Base-by-base conservation (phyloP, 352 stramenopile genomes). In the Phytopythium aichiense region DNA sequence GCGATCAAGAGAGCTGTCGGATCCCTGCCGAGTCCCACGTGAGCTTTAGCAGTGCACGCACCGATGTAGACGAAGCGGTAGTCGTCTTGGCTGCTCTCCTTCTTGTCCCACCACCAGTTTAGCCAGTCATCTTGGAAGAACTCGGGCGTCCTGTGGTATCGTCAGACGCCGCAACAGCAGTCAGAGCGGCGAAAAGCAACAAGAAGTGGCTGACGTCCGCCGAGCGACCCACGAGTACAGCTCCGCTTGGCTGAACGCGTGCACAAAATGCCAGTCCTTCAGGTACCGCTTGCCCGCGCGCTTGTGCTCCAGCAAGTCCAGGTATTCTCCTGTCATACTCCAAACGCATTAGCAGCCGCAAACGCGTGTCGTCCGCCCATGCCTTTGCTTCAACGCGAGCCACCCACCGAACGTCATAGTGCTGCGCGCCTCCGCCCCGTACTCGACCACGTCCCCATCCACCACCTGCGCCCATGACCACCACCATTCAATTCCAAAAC, bases 41-140 rank as follows among this genome's bases (percentile, higher is more conserved):
- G 45, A 30, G n/a, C 22, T 31, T 31, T 4, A 22, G 45, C 11
- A 31, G 11, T 16, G 22, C n/a, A 52, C 46, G 3, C 23, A 89
- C 86, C 97, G 37, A 98, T 89, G 68, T 99, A 99, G 12, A 98
- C 91, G 63, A 99, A 99, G 54, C 92, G 88, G 75, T 98, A 99
- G 70, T 98, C 92, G 52, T 91, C 87, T 37, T 75, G 63, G 48
- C 66, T 75, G 16, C 71, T 69, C 25, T 79, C 72, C 56, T 94
- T 88, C 9, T 71, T 74, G 58, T 94, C 80, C 86, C 86, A 91
- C 77, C 79, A 91, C 89, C 87, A 96, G 56, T 97, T 97, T 7
- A 98, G 74, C 92, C 92, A 98, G 69, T 98, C 92, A 28, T 97
- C 84, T 48, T 74, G 60, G 64, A 98, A 98, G 67, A 90, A 94